Percentiles rank a stretch among this genome's conserved stretches.
These are phyloP conservation scores for Globisporangium acanthophoron DNA, from an alignment of 352 stramenopile species.

Conservation along the genomic window DNA sequence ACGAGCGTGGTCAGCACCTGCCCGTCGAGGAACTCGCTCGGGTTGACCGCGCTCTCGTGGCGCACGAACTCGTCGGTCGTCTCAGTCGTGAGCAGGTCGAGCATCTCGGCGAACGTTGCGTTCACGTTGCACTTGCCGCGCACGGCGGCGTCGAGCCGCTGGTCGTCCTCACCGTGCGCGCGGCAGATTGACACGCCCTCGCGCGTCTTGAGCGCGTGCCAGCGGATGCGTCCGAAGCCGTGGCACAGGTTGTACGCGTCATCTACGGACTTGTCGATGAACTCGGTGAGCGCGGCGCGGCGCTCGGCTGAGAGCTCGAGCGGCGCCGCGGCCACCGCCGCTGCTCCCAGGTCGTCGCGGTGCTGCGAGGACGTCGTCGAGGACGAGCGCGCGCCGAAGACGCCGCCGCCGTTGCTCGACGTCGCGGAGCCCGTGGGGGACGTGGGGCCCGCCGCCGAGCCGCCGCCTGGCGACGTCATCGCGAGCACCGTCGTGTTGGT, in stretches of 20 bases:
- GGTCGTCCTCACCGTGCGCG: conserved; percentile 53
- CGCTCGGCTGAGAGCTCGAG: conserved; percentile 13
- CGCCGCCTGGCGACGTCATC: conserved; percentile 16
- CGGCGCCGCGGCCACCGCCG: background rate
- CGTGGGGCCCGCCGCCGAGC: conserved; percentile 10
- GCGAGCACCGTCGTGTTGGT: conserved; percentile 14
- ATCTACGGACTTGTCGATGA: conserved; percentile 73
- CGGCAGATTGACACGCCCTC: conserved; percentile 70
- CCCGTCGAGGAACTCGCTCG: conserved; percentile 72
- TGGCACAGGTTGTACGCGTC: conserved; percentile 80
- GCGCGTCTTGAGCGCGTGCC: conserved; percentile 55
- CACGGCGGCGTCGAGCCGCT: conserved; percentile 61
- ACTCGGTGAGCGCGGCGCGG: conserved; percentile 42
- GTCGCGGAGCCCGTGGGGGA: conserved; percentile 15
- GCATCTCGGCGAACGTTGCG: conserved; percentile 69
- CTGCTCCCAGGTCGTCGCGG: background rate
- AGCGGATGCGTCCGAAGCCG: conserved; percentile 67
- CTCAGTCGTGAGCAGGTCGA: conserved; percentile 74
- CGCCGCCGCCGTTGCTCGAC: background rate
- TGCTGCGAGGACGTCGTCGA: conserved; percentile 4
- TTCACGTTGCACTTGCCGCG: conserved; percentile 68
- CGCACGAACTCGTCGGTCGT: conserved; percentile 54
- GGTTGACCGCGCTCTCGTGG: conserved; percentile 61
- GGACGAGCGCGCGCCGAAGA: conserved; percentile 8
- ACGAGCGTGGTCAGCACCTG: conserved; percentile 71